These are phyloP conservation scores for Xylaria sp. DNA, from an alignment of 2,329 filamentous ascomycete genomes.

Conservation along the genomic window DNA sequence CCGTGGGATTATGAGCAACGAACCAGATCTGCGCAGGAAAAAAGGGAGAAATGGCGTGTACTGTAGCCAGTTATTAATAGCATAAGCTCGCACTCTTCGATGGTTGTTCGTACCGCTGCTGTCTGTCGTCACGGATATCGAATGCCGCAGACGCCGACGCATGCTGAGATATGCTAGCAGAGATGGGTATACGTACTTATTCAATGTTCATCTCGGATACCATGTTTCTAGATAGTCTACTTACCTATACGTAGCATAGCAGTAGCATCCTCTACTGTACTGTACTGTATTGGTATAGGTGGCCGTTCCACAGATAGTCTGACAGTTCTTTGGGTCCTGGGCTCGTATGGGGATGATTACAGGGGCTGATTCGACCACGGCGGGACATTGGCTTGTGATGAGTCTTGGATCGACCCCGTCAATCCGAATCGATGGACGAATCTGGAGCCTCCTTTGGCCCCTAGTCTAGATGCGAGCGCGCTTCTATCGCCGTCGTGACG, in stretches of 20 bases:
- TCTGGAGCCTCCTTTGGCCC: constrained; percentile 2
- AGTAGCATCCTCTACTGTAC: no score
- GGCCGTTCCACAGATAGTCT: background rate
- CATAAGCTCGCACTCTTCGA: background rate
- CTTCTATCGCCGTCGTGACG: constrained; percentile 9
- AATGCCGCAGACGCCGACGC: background rate
- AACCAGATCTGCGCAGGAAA: constrained; percentile 6
- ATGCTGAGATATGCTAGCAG: background rate
- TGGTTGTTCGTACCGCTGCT: background rate
- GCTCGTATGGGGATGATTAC: constrained; percentile 4
- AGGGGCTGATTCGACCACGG: constrained; percentile 18
- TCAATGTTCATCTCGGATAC: constrained; percentile 1
- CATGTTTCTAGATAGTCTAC: no score
- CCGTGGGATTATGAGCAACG: background rate
- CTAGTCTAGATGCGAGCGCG: constrained; percentile 11
- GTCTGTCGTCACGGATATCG: background rate
- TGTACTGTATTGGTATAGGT: no score
- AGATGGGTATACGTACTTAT: background rate
- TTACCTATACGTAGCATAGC: no score
- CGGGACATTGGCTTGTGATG: constrained; percentile 17
- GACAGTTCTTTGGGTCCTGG: background rate
- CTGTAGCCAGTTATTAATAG: background rate
- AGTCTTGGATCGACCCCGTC: constrained; percentile 16
- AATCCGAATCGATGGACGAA: constrained; percentile 12
- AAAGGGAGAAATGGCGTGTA: constrained; percentile 1